Conservation (phyloP, 169 alveolate genomes). For the Neospora caninum region DNA sequence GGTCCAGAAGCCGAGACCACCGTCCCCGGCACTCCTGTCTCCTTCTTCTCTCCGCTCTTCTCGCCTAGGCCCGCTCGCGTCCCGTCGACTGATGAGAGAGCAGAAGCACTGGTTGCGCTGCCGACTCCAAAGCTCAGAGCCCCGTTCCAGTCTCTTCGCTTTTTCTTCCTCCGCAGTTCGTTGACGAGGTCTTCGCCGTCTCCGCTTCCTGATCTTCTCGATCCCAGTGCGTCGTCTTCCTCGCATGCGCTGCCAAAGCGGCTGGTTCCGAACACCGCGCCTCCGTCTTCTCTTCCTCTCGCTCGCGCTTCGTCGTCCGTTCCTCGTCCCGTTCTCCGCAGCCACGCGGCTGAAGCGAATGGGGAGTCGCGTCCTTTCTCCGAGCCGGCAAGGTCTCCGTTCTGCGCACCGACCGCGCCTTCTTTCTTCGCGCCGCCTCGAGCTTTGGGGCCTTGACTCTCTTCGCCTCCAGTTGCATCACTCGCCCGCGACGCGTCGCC, state of each 20-base stretch:
- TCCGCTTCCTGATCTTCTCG: background rate
- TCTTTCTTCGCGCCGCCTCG: no score
- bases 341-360: no score
- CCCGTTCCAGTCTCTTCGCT: slow-evolving; percentile 42
- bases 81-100: background rate
- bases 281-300: background rate
- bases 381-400: no score
- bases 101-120: background rate
- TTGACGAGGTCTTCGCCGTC: slow-evolving; percentile 41
- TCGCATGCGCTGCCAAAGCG: background rate
- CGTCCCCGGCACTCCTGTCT: background rate
- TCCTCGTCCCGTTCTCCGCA: background rate
- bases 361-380: no score
- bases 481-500: no score
- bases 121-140: background rate
- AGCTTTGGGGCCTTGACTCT: no score
- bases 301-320: slow-evolving; percentile 14
- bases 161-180: slow-evolving; percentile 55
- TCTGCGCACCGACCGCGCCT: no score
- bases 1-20: background rate
- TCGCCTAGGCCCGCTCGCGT: background rate
- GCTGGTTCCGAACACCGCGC: background rate
- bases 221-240: background rate
- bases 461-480: no score
- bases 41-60: background rate